These are phyloP conservation scores for Spinacia oleracea DNA, from an alignment of 179 eudicot genomes.

Conservation along the genomic window DNA sequence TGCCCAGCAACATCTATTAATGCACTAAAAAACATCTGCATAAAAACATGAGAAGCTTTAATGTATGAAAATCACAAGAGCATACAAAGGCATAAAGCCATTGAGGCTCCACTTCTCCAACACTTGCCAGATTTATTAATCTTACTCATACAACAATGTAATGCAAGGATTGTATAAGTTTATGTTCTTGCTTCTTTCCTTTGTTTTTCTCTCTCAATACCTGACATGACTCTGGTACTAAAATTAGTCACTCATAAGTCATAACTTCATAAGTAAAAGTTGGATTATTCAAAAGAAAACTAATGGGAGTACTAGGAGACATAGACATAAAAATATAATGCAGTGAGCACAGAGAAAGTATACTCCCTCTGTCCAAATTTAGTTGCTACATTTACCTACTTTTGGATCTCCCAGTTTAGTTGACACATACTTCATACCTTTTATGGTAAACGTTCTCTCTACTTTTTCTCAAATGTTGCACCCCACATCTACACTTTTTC, in stretches of 20 bases:
- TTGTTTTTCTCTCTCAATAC: neutral
- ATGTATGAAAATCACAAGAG: conserved; percentile 14
- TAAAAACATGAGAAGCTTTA: conserved; percentile 26
- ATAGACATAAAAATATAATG: neutral
- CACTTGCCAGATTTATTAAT: too few relatives aligned
- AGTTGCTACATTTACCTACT: too few relatives aligned
- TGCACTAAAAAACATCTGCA: conserved; percentile 95
- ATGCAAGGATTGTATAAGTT: neutral
- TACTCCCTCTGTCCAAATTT: too few relatives aligned
- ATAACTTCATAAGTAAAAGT: too few relatives aligned
- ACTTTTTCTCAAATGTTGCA: too few relatives aligned
- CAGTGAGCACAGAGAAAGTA: neutral
- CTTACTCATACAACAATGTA: neutral
- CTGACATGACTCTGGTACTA: neutral
- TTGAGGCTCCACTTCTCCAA: conserved; percentile 14
- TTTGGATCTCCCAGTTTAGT: too few relatives aligned
- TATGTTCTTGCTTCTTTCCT: neutral
- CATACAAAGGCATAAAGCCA: neutral
- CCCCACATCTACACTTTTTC: too few relatives aligned
- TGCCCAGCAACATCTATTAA: conserved; percentile 95
- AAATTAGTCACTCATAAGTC: too few relatives aligned
- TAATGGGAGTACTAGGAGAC: neutral
- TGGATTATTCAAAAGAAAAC: too few relatives aligned
- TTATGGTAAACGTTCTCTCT: too few relatives aligned
- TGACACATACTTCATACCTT: too few relatives aligned